Evolutionary conservation across 2,329 filamentous ascomycete genomes (phyloP).

Genomic region (Stachybotrys elegans): DNA sequence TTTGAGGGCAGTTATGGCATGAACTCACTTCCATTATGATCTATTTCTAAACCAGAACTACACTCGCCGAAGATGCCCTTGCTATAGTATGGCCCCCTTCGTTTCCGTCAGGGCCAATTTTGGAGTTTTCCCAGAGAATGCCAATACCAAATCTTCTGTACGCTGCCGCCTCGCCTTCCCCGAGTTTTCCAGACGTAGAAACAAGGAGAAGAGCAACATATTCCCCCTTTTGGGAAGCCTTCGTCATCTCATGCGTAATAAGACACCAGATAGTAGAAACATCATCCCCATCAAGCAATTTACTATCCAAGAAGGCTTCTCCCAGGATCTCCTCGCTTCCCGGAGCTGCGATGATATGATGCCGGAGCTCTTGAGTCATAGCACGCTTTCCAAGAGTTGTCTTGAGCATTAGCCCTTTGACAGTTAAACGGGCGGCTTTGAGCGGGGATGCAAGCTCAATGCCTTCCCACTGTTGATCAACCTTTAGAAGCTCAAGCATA

Average conservation of each 20-base stretch:
- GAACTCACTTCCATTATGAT: no score
- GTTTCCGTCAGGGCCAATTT: background rate
- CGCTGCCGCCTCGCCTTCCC: background rate
- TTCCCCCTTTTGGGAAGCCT: background rate
- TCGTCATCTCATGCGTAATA: background rate
- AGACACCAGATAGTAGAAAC: background rate
- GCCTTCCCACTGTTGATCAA: background rate
- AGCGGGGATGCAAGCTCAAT: background rate
- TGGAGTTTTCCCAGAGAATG: background rate
- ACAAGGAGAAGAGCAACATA: background rate
- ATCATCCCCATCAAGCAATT: background rate
- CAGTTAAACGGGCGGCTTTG: background rate
- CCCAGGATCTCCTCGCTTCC: constrained; percentile 1
- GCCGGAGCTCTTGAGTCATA: constrained; percentile 1
- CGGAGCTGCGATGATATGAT: background rate
- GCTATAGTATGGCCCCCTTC: background rate
- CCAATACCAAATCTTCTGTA: background rate
- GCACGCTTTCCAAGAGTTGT: background rate
- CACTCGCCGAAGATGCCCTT: background rate
- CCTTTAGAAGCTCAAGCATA: background rate
- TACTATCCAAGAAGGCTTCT: background rate
- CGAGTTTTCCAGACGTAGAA: background rate
- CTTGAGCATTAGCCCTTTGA: background rate
- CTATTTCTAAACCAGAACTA: background rate
- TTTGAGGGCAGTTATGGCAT: no score